Evolutionary conservation across 2,329 filamentous ascomycete species (phyloP).

Genomic region (Colletotrichum trifolii): DNA sequence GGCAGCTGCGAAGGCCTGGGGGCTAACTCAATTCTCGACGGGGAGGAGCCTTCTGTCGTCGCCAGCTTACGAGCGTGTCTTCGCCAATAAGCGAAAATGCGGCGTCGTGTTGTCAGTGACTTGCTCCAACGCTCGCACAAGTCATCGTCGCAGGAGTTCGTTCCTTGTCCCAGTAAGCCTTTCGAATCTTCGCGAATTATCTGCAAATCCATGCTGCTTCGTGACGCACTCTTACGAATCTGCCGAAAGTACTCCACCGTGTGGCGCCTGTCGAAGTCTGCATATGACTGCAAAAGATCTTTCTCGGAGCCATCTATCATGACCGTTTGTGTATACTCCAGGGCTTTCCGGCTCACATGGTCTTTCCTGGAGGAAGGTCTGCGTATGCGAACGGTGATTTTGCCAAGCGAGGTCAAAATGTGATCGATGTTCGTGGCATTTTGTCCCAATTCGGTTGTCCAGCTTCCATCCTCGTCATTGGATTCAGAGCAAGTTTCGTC

Average conservation of each 20-base stretch:
- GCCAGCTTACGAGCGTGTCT: constrained; percentile 20
- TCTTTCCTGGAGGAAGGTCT: not conserved
- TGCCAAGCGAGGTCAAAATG: constrained; percentile 7
- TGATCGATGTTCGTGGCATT: not conserved
- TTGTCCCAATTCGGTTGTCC: constrained; percentile 17
- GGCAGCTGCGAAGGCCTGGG: not conserved
- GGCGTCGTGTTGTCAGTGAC: constrained; percentile 1
- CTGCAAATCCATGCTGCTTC: not conserved
- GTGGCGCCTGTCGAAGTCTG: not conserved
- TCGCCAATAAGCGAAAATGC: constrained; percentile 19
- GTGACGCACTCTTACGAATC: not conserved
- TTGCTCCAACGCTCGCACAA: not conserved
- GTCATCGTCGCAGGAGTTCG: too few species aligned
- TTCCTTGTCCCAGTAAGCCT: not conserved
- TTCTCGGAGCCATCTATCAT: not conserved
- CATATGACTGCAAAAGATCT: not conserved
- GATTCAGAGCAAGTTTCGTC: not conserved
- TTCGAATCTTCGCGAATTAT: not conserved
- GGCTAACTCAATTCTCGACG: too few species aligned
- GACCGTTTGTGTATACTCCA: not conserved
- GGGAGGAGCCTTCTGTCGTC: not conserved
- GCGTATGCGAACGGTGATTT: constrained; percentile 13
- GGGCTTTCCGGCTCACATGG: not conserved
- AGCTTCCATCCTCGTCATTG: not conserved
- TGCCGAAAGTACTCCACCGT: not conserved